phyloP scores from a whole-genome alignment of 257 asterid genomes.

The Apocynum venetum region DNA sequence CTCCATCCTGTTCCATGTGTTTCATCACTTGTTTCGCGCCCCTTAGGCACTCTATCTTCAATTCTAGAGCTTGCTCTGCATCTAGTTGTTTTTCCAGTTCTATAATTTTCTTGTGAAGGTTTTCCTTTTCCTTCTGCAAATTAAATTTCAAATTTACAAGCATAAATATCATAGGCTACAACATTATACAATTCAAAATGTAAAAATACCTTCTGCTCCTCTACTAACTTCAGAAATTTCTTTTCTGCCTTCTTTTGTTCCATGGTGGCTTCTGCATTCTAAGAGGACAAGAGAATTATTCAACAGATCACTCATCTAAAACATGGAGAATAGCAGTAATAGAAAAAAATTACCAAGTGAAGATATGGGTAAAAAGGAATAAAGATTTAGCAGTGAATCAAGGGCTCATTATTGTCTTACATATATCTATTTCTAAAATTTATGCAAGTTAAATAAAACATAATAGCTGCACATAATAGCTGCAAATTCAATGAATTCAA shows the following conservation, averaged over 20 bases:
- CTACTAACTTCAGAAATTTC: conserved; percentile 45
- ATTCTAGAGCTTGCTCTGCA: conserved; percentile 21
- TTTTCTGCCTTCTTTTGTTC: conserved; percentile 63
- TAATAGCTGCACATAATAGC: not conserved
- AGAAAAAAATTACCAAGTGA: not conserved
- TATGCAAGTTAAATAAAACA: not conserved
- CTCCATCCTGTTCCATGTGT: conserved; percentile 14
- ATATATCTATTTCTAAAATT: not conserved
- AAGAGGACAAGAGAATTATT: conserved; percentile 24
- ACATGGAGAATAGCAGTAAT: not conserved
- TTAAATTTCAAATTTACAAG: not conserved
- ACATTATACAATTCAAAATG: not conserved
- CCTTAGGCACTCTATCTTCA: conserved; percentile 16
- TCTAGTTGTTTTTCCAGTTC: conserved; percentile 20
- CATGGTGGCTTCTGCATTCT: conserved; percentile 68
- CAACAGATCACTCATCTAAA: not conserved
- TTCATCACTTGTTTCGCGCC: conserved; percentile 19
- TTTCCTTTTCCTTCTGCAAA: conserved; percentile 16
- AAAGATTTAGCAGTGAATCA: no score
- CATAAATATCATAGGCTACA: not conserved
- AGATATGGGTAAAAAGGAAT: not conserved
- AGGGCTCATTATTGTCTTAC: not conserved
- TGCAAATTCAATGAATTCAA: not conserved
- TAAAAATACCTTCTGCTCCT: conserved; percentile 42
- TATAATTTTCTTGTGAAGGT: conserved; percentile 10